Conservation (phyloP, 441 rosid species). For the Pelargonium myrrhifolium region DNA sequence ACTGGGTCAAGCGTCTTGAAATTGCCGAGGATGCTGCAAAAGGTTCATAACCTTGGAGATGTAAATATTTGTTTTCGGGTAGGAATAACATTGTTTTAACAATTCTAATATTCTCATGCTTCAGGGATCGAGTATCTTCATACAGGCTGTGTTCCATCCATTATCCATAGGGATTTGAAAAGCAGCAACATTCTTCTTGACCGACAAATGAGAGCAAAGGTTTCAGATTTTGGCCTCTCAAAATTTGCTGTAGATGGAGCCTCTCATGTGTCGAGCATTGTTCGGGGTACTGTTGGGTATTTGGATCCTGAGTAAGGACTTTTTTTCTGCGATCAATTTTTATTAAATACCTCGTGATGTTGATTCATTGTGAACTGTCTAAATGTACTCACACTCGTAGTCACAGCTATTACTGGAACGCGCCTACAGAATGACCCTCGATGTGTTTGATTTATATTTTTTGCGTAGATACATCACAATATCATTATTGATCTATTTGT, state of each 20-base stretch:
- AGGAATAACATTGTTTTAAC: slow-evolving; percentile 5
- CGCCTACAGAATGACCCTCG: too few species aligned
- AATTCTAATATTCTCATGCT: slow-evolving; percentile 15
- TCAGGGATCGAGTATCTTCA: slow-evolving; percentile 96
- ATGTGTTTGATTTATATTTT: too few species aligned
- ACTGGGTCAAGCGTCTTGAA: slow-evolving; percentile 90
- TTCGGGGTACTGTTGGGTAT: slow-evolving; percentile 94
- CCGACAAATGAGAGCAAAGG: slow-evolving; percentile 78
- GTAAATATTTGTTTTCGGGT: slow-evolving; percentile 1
- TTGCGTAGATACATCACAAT: background rate
- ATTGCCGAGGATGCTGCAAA: slow-evolving; percentile 93
- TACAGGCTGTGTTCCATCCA: slow-evolving; percentile 86
- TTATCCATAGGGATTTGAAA: slow-evolving; percentile 91
- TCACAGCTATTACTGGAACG: too few species aligned
- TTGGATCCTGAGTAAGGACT: slow-evolving; percentile 86
- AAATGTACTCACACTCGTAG: background rate
- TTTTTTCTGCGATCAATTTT: slow-evolving; percentile 9
- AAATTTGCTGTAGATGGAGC: slow-evolving; percentile 78
- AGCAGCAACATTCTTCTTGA: slow-evolving; percentile 92
- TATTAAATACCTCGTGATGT: background rate
- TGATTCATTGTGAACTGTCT: background rate
- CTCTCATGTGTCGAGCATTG: slow-evolving; percentile 95
- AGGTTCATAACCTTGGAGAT: slow-evolving; percentile 35
- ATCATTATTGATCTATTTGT: background rate
- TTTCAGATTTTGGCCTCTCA: slow-evolving; percentile 91